Conservation (phyloP, 2,329 filamentous ascomycete species). For the Fusarium sp. region DNA sequence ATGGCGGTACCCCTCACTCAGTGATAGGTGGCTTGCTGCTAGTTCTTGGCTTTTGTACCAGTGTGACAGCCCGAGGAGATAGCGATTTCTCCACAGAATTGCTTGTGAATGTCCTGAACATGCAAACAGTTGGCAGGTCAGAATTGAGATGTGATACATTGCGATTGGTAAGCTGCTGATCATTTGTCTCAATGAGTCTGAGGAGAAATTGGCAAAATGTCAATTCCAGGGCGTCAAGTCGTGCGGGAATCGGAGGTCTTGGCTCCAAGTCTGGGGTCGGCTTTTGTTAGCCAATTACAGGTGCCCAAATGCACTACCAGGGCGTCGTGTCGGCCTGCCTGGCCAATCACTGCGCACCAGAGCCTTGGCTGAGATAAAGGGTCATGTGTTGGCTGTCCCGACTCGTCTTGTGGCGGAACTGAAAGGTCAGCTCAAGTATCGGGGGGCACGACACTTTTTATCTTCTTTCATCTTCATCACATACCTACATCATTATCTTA, state of each 20-base stretch:
- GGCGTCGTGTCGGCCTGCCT: constrained; percentile 4
- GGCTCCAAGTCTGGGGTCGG: constrained; percentile 11
- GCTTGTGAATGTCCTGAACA: neutral
- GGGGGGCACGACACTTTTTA: neutral
- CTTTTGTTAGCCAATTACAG: constrained; percentile 17
- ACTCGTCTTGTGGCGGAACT: constrained; percentile 23
- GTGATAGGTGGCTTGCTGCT: constrained; percentile 14
- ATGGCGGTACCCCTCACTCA: constrained; percentile 19
- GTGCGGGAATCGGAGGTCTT: constrained; percentile 1
- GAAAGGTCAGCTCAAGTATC: constrained; percentile 21
- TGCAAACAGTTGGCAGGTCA: neutral
- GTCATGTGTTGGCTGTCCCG: constrained; percentile 19
- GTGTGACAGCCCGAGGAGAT: constrained; percentile 1
- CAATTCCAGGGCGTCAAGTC: constrained; percentile 4
- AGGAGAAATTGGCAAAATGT: neutral
- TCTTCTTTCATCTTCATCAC: neutral
- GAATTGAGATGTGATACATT: neutral
- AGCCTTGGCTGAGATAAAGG: constrained; percentile 27
- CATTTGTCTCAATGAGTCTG: neutral
- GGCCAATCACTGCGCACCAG: constrained; percentile 1
- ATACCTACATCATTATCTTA: neutral
- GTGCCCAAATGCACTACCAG: constrained; percentile 1
- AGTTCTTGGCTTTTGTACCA: constrained; percentile 15
- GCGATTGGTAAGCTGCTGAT: constrained; percentile 1
- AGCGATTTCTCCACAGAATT: neutral